phyloP scores from a whole-genome alignment of 805 yeast genomes.

The Saturnispora sanitii region DNA sequence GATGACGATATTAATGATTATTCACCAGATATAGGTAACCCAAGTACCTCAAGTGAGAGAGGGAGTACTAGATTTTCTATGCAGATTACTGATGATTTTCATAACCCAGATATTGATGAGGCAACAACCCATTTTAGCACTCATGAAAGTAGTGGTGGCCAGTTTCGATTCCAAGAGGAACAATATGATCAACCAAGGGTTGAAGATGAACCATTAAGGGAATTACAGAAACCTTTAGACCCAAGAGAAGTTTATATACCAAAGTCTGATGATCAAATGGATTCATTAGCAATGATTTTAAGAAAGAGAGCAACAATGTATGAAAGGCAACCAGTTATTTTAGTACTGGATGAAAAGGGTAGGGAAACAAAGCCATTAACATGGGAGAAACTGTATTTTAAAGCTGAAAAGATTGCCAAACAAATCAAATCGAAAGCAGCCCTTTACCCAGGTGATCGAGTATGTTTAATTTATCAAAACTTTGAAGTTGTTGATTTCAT shows the following conservation, averaged over 20 bases:
- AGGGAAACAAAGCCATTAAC: conserved; percentile 67
- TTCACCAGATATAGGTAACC: conserved; percentile 1
- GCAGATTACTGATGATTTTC: conserved; percentile 7
- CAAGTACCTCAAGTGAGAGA: not conserved
- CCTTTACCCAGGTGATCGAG: conserved; percentile 72
- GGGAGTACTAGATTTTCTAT: conserved; percentile 6
- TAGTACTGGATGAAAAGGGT: conserved; percentile 67
- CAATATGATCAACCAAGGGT: not conserved
- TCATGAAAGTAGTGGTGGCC: not conserved
- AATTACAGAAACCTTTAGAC: conserved; percentile 50
- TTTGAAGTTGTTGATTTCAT: conserved; percentile 79
- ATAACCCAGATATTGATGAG: conserved; percentile 4
- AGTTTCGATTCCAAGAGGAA: not conserved
- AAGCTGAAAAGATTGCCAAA: conserved; percentile 83
- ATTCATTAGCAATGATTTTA: conserved; percentile 60
- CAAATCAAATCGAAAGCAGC: conserved; percentile 66
- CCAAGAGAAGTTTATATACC: conserved; percentile 38
- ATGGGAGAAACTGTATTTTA: conserved; percentile 81
- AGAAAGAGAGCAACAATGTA: conserved; percentile 61
- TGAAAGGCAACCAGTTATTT: conserved; percentile 59
- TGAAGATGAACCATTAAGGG: conserved; percentile 18
- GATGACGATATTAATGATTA: conserved; percentile 7
- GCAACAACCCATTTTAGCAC: conserved; percentile 6
- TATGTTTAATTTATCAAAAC: conserved; percentile 73
- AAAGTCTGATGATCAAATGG: conserved; percentile 33